phyloP scores from a whole-genome alignment of 2,329 filamentous ascomycete species.

The Penicillium thymicola region DNA sequence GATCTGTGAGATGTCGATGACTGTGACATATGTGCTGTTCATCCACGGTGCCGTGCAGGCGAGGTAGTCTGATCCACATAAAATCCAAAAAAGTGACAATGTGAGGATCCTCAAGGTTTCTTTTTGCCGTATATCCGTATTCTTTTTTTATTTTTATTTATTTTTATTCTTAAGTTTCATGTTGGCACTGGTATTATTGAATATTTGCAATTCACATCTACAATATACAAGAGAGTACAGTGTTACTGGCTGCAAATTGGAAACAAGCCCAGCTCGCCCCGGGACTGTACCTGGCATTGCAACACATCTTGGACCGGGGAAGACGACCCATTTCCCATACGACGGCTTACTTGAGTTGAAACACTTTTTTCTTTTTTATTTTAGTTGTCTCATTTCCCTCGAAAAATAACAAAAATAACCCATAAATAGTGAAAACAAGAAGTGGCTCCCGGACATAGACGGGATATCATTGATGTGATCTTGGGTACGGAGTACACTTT shows the following conservation, averaged over 20 bases:
- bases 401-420: not conserved
- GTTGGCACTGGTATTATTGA: not conserved
- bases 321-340: slow-evolving; percentile 3
- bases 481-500: not conserved
- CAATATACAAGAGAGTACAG: not conserved
- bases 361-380: not conserved
- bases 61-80: not conserved
- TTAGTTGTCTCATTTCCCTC: not conserved
- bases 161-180: not conserved
- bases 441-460: slow-evolving; percentile 11
- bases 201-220: not conserved
- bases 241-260: slow-evolving; percentile 1
- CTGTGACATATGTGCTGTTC: slow-evolving; percentile 2
- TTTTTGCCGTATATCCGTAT: not conserved
- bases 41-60: slow-evolving; percentile 3
- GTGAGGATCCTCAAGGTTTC: not conserved
- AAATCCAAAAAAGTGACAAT: not conserved
- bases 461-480: slow-evolving; percentile 8
- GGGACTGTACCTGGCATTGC: slow-evolving; percentile 21
- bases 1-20: slow-evolving; percentile 8
- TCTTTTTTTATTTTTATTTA: not conserved
- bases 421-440: not conserved
- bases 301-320: not conserved
- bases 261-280: slow-evolving; percentile 16
- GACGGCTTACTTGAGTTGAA: slow-evolving; percentile 3